Base-by-base conservation (phyloP, 2,329 filamentous ascomycete genomes). In the Ascochyta viciae-villosae region DNA sequence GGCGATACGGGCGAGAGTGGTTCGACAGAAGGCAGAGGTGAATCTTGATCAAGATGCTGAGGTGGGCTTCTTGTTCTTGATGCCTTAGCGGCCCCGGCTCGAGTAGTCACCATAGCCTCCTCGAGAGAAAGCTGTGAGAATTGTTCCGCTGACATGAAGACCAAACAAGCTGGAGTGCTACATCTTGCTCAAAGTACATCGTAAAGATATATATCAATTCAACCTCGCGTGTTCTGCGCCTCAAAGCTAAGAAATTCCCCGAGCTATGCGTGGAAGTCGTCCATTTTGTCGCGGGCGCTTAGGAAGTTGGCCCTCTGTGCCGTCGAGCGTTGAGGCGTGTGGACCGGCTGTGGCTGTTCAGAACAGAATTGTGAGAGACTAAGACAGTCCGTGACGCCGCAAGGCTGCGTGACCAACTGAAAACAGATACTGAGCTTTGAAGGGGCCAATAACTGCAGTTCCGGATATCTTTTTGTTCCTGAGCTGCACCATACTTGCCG, bases 101-200 rank as follows among this genome's bases (percentile, higher is more conserved):
- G 69, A 67, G 73, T 74, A 44, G 68, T 76, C 58, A 76, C 72
- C 73, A 76, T 76, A 23, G 60, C 63, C 59, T 73, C 71, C 57
- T 64, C 65, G n/a, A 76, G 62, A 55, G 72, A 71, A 57, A 76
- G 70, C 58, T 70, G 72, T 35, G 70, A 73, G 41, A 76, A 69
- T 47, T 68, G 67, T 65, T 76, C 72, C 43, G 63, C 70, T 58
- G 72, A 73, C 73, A 76, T 74, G 67, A 60, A 68, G 68, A 58
- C 47, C 19, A 55, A 54, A 62, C 54, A 47, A 50, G 45, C 50
- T 54, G 58, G 47, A 51, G 39, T 65, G 43, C 35, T 61, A 54
- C 54, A 49, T 44, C 40, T 58, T 58, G 47, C 47, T 57, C 35
- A 50, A 54, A 54, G 57, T 50, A 42, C 33, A 50, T n/a, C 43